Percentiles rank a stretch among this genome's conserved stretches.
These are phyloP conservation scores for Diplodia corticola DNA, from an alignment of 2,329 filamentous ascomycete species.

Conservation along the genomic window DNA sequence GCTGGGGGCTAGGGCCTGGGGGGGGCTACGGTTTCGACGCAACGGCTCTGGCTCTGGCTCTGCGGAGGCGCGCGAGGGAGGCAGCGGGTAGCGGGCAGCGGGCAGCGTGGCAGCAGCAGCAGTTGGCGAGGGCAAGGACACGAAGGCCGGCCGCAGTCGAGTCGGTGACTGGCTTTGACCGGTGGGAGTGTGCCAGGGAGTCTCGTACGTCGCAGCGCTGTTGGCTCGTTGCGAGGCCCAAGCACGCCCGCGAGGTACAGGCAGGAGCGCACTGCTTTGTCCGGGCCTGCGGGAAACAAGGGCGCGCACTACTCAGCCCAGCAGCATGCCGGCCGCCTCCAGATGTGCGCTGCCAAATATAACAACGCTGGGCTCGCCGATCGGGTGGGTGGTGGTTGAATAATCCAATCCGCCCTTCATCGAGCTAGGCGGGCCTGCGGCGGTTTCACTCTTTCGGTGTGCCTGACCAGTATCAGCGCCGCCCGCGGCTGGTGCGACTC, in stretches of 20 bases:
- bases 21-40: background rate
- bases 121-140: background rate
- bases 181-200: conserved; percentile 15
- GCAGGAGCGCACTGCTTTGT: conserved; percentile 18
- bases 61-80: background rate
- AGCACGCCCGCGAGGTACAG: conserved; percentile 20
- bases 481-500: background rate
- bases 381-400: conserved; percentile 9
- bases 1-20: conserved; percentile 1
- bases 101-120: too few relatives aligned
- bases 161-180: conserved; percentile 15
- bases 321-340: background rate
- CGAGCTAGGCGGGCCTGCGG: conserved; percentile 13
- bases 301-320: background rate
- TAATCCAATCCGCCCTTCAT: background rate
- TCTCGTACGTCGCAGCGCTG: conserved; percentile 18
- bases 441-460: background rate
- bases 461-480: background rate
- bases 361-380: conserved; percentile 10
- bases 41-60: background rate
- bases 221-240: conserved; percentile 20
- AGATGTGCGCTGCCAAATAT: conserved; percentile 15
- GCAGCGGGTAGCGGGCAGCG: background rate
- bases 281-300: background rate
- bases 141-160: conserved; percentile 15